Evolutionary conservation across 108 stramenopile species (phyloP), one percentile per base, ranked within the genome.

Genomic region (Fistulifera solaris): DNA sequence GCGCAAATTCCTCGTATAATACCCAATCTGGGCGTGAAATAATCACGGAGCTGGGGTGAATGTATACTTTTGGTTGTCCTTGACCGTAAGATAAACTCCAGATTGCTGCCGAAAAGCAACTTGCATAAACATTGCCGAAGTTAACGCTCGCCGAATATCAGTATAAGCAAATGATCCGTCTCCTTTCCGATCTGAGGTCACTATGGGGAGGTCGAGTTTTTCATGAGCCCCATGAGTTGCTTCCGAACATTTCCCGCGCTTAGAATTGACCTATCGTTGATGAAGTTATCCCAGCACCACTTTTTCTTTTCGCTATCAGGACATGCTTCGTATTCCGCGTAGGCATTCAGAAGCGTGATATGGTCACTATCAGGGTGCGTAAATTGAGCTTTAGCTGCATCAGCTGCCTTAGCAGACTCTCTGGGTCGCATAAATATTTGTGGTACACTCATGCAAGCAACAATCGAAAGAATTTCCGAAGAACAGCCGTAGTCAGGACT

Each of bases 281-380:
- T 77, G 60, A 95, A 99, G 63, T 99, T 98, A 53, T 98, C 91
- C 83, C 90, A 98, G 67, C 95, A 96, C 97, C 97, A 99, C 55
- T 96, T 75, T 59, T 93, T 96, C 50, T 72, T 68, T 0, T 91
- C 93, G 27, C 66, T 75, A 12, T 74, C 55, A 16, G 95, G 91
- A 44, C 89, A 77, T 21, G 63, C 58, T 38, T 80, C 79, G 70
- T 97, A 99, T 27, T 89, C 89, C 41, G 87, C 78, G 58, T 86
- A 94, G n/a, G 90, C 97, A 70, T 96, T 95, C 35, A 99, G 77
- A 47, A 99, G 59, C 18, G 97, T 98, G 41, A 96, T 68, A 62
- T 98, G 97, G 76, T 99, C 99, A 39, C 96, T 95, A 38, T 97
- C 95, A 10, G 67, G 56, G 64, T 98, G 89, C 0, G 88, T 67